These are phyloP conservation scores for Westerdykella aurantiaca DNA, from an alignment of 2,329 filamentous ascomycete genomes.

Conservation along the genomic window DNA sequence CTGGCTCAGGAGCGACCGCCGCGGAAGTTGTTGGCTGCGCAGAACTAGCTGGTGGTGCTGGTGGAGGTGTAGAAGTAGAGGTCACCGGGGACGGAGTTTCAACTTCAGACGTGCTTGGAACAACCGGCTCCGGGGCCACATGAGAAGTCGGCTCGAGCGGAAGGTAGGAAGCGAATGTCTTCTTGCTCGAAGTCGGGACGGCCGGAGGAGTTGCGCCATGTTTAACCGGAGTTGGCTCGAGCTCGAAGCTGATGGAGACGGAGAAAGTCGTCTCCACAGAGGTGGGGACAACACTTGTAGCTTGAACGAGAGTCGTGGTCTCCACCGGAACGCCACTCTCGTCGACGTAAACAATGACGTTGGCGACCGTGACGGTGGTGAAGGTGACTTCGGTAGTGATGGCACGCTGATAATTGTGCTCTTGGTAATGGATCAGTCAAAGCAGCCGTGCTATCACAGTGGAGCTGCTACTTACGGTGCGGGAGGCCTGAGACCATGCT, in stretches of 20 bases:
- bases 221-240: not conserved
- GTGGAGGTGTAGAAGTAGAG: conserved; percentile 1
- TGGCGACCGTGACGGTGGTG: conserved; percentile 26
- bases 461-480: conserved; percentile 22
- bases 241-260: not conserved
- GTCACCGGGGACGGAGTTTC: not conserved
- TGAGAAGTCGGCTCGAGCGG: not conserved
- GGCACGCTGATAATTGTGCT: conserved; percentile 20
- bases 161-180: not conserved
- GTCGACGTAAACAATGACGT: conserved; percentile 31
- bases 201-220: conserved; percentile 1
- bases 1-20: conserved; percentile 4
- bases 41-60: not conserved
- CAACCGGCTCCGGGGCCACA: not conserved
- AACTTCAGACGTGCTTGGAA: not conserved
- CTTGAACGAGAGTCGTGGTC: conserved; percentile 12
- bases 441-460: not conserved
- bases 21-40: conserved; percentile 2
- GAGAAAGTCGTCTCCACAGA: conserved; percentile 9
- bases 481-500: conserved; percentile 43
- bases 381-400: conserved; percentile 28
- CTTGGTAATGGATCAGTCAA: conserved; percentile 13
- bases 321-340: conserved; percentile 22
- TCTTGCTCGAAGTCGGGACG: not conserved
- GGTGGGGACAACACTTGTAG: conserved; percentile 6